Conservation (phyloP, 1,284 basidiomycete species). For the Pseudozyma sp. region DNA sequence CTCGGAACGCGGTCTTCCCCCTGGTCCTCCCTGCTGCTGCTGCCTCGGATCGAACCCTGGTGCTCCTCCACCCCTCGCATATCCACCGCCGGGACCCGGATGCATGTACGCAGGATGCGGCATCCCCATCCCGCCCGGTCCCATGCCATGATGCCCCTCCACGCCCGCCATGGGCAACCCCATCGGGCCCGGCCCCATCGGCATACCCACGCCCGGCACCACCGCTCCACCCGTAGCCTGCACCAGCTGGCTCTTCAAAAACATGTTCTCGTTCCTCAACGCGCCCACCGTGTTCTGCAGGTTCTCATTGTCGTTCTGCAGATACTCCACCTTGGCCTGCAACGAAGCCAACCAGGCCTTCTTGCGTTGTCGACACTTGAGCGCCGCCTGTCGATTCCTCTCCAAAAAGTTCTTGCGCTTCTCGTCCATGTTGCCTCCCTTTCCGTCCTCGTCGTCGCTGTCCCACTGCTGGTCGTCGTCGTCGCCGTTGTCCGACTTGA, state of each 20-base stretch:
- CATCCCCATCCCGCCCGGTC: conserved; percentile 31
- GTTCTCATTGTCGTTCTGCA: conserved; percentile 92
- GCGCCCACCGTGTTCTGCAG: conserved; percentile 74
- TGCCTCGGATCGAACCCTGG: conserved; percentile 14
- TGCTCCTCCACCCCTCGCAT: conserved; percentile 20
- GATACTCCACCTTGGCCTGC: conserved; percentile 90
- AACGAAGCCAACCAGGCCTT: conserved; percentile 95
- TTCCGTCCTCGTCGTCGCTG: conserved; percentile 29
- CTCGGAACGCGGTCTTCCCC: conserved; percentile 32
- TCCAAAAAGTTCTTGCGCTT: conserved; percentile 67
- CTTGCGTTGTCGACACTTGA: conserved; percentile 98
- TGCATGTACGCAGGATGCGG: conserved; percentile 54
- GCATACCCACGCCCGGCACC: conserved; percentile 32
- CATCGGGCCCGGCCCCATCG: conserved; percentile 14
- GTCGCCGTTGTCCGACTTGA: conserved; percentile 70
- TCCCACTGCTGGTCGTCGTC: conserved; percentile 45
- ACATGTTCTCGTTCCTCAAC: conserved; percentile 72
- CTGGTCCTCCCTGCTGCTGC: not conserved
- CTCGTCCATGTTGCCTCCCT: conserved; percentile 65
- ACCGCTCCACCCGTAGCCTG: conserved; percentile 49
- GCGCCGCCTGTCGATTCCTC: conserved; percentile 76
- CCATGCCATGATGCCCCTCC: conserved; percentile 35
- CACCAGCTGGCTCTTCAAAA: conserved; percentile 62
- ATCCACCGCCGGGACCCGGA: conserved; percentile 35
- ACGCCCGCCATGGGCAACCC: conserved; percentile 19